phyloP scores from a whole-genome alignment of 192 early-diverging fungal genomes.

The Lobosporangium transversale region DNA sequence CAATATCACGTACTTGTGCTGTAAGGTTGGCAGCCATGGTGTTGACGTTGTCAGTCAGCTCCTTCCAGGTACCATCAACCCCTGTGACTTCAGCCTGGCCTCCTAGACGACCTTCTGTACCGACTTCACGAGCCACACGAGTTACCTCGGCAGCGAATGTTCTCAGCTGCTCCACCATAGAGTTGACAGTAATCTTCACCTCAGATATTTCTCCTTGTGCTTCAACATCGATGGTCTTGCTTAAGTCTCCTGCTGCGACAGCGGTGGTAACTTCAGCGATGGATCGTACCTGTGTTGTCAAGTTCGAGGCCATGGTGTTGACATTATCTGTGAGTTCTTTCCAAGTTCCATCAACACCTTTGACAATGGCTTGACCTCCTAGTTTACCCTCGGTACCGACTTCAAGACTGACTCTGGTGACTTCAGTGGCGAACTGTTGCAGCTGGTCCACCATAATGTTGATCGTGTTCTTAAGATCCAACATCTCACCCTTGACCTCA shows the following conservation, averaged over 20 bases:
- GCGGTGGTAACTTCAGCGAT: conserved; percentile 68
- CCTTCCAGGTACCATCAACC: background rate
- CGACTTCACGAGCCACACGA: background rate
- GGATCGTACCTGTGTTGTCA: conserved; percentile 67
- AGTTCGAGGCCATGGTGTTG: conserved; percentile 69
- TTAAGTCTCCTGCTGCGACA: conserved; percentile 65
- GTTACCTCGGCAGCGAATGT: conserved; percentile 47
- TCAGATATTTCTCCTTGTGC: conserved; percentile 65
- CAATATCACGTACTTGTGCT: conserved; percentile 69
- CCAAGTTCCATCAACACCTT: conserved; percentile 68
- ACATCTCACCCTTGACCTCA: conserved; percentile 70
- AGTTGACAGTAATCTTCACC: conserved; percentile 63
- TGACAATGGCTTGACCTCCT: conserved; percentile 69
- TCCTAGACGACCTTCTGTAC: background rate
- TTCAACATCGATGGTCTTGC: conserved; percentile 56
- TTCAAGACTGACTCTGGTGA: conserved; percentile 69
- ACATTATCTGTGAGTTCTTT: conserved; percentile 71
- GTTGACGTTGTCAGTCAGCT: conserved; percentile 66
- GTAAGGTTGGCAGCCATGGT: conserved; percentile 74
- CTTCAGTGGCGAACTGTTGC: conserved; percentile 66
- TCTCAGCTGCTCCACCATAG: conserved; percentile 64
- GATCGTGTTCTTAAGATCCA: conserved; percentile 70
- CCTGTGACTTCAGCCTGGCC: background rate
- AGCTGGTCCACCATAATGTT: conserved; percentile 71
- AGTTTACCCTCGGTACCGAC: conserved; percentile 75